phyloP scores from a whole-genome alignment of 169 alveolate genomes.

The Blepharisma undulans region DNA sequence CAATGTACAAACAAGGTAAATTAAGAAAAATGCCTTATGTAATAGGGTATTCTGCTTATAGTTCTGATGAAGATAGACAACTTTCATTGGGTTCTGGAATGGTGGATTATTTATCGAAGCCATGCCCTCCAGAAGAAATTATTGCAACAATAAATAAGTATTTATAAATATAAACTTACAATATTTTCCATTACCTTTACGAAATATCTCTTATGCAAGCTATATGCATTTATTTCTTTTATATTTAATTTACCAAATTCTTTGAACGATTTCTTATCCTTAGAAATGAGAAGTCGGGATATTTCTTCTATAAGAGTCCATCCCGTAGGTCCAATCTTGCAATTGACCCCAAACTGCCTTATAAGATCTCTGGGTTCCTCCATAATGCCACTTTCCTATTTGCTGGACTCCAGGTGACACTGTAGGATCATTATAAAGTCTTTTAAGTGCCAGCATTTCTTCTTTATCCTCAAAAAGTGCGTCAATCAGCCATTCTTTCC shows the following conservation, averaged over 20 bases:
- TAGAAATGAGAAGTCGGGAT: neutral
- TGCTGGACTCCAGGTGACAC: neutral
- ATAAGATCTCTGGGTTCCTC: constrained; percentile 8
- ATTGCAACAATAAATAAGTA: neutral
- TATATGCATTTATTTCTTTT: neutral
- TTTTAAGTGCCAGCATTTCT: neutral
- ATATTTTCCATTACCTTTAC: too few relatives aligned
- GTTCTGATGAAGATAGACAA: neutral
- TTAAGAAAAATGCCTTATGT: neutral
- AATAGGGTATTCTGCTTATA: constrained; percentile 4
- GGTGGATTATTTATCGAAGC: neutral
- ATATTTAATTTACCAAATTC: neutral
- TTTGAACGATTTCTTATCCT: neutral
- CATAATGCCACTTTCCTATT: neutral
- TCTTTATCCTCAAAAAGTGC: constrained; percentile 29
- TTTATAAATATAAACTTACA: too few relatives aligned
- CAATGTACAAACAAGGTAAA: neutral
- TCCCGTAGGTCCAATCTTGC: neutral
- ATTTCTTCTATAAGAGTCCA: neutral
- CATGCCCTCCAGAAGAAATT: neutral
- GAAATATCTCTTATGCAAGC: neutral
- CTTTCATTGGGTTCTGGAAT: neutral
- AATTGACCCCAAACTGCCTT: neutral
- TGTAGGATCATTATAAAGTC: constrained; percentile 30
- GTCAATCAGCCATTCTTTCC: constrained; percentile 7